phyloP scores from a whole-genome alignment of 2,329 filamentous ascomycete genomes.

The Colletotrichum lupini region DNA sequence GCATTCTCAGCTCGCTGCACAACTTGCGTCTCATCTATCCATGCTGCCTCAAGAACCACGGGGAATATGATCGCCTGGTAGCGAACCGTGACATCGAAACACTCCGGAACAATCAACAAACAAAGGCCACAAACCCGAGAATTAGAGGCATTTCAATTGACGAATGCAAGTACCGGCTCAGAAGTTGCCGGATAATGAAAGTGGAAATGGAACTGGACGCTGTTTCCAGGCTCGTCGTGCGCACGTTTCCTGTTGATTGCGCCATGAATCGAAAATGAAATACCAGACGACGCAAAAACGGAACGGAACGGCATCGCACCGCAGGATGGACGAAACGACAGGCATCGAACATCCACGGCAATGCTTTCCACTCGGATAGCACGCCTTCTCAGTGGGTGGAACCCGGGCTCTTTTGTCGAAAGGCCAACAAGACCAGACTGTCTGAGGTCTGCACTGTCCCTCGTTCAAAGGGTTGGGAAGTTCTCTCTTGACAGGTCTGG shows the following conservation, averaged over 20 bases:
- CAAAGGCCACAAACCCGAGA: neutral
- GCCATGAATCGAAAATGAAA: neutral
- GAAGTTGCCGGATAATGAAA: constrained; percentile 4
- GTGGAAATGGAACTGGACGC: neutral
- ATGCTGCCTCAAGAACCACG: neutral
- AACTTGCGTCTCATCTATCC: neutral
- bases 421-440: neutral
- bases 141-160: neutral
- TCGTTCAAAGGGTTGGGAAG: neutral
- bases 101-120: neutral
- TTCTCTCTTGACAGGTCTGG: constrained; percentile 25
- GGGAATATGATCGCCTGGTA: neutral
- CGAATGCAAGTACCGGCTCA: neutral
- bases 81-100: constrained; percentile 4
- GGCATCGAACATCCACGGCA: neutral
- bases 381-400: neutral
- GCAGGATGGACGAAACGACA: constrained; percentile 22
- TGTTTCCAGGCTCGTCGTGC: constrained; percentile 3
- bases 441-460: neutral
- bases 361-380: neutral
- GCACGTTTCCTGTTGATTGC: constrained; percentile 9
- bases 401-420: neutral
- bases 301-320: constrained; percentile 13
- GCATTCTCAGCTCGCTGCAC: neutral
- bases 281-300: neutral